Base-by-base conservation (phyloP, 148 eudicot genomes). In the Beta vulgaris region DNA sequence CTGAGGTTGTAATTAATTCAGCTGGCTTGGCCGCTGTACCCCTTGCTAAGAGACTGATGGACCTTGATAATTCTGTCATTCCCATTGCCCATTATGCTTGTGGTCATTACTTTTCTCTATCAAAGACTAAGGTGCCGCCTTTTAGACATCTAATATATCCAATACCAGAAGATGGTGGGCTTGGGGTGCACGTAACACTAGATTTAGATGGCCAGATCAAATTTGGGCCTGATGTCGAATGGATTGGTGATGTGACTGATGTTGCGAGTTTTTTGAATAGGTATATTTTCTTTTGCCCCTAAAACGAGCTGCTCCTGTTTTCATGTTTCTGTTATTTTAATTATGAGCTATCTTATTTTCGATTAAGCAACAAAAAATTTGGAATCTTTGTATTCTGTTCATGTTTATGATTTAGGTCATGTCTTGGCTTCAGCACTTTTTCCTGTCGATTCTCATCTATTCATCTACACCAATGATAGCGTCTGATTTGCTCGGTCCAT, bases 181-280 rank as follows among this genome's bases (percentile, higher is more conserved):
- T 94, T 49, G 98, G 98, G 58, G 98, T 94, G 36, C 98, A 94
- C 83, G 98, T 91, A 65, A 91, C 98, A 8, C 76, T 94, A 68
- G 98, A 94, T 77, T 79, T 94, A 68, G 82, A 88, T 74, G 97
- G 95, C 57, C 95, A 85, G 76, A 88, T 91, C 79, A 94, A 87
- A 76, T 94, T 94, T 74, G 98, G 98, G 49, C 98, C 98, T 57
- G 93, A 94, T 72, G 98, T 94, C 14, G 97, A 94, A 83, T 94
- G 98, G 98, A 86, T 94, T 57, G 76, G 78, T 68, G 89, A 85
- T 7, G 71, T 79, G 34, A 83, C 82, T 84, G 97, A 91, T 81
- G 64, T 70, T 62, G 74, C 87, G 62, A 81, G 87, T 88, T 90
- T 94, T 84, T 82, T 86, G 80, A 90, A 94, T 79, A 82, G 77